These are phyloP conservation scores for Malus asiatica DNA, from an alignment of 306 rosid genomes.

Conservation along the genomic window DNA sequence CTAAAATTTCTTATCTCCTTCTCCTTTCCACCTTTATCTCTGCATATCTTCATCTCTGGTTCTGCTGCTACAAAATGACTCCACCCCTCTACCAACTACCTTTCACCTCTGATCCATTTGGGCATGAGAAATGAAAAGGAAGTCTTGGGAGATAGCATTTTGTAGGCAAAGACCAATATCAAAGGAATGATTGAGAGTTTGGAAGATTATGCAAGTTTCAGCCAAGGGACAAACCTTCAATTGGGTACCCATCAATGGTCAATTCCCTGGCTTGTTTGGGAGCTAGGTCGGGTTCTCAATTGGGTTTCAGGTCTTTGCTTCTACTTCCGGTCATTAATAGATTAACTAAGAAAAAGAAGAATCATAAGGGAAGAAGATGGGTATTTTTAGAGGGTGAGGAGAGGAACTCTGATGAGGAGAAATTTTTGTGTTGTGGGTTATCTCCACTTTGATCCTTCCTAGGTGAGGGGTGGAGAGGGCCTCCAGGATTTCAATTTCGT, in stretches of 20 bases:
- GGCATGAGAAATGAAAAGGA: conserved; percentile 77
- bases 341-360: neutral
- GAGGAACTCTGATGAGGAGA: too few relatives aligned
- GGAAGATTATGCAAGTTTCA: conserved; percentile 79
- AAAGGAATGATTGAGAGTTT: conserved; percentile 62
- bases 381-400: neutral
- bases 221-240: conserved; percentile 82
- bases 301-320: conserved; percentile 2
- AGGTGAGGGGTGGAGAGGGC: too few relatives aligned
- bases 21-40: too few relatives aligned
- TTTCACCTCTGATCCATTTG: conserved; percentile 67
- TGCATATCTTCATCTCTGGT: too few relatives aligned
- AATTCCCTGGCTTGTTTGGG: conserved; percentile 38
- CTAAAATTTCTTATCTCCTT: too few relatives aligned
- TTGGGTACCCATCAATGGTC: conserved; percentile 64
- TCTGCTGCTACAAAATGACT: too few relatives aligned
- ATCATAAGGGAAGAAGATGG: too few relatives aligned
- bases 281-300: conserved; percentile 9
- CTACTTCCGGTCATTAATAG: conserved; percentile 7
- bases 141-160: conserved; percentile 68
- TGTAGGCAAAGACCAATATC: conserved; percentile 94
- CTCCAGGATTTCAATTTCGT: too few relatives aligned
- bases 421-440: too few relatives aligned
- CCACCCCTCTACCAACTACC: too few relatives aligned
- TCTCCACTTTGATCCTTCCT: too few relatives aligned